Evolutionary conservation across 805 yeast genomes (phyloP).

Genomic region (Saccharomyces kudriavzevii): DNA sequence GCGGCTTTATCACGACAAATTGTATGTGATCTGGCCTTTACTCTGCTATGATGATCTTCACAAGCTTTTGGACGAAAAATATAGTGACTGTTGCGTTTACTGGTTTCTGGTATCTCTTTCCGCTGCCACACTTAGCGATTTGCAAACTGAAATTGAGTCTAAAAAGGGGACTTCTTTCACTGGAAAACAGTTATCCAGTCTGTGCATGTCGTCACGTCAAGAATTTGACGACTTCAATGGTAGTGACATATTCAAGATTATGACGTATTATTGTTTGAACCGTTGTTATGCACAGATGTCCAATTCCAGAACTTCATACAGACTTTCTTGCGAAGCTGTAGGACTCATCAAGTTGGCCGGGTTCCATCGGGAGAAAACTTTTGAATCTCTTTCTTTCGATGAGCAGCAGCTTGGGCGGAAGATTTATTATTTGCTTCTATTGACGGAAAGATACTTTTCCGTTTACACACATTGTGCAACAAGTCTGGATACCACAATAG

Average conservation of each 20-base stretch:
- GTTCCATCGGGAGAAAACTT: background rate
- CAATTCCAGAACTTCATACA: background rate
- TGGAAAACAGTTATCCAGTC: slow-evolving; percentile 26
- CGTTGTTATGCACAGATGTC: background rate
- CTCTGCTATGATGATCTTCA: background rate
- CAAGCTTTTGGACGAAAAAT: background rate
- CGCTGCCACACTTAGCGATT: slow-evolving; percentile 35
- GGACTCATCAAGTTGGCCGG: background rate
- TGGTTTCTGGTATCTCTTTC: background rate
- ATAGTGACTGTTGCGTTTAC: background rate
- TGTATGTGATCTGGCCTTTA: background rate
- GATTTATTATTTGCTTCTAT: background rate
- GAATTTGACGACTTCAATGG: slow-evolving; percentile 56
- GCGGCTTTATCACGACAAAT: background rate
- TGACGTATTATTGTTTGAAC: background rate
- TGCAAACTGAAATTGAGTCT: slow-evolving; percentile 62
- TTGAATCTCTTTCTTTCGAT: background rate
- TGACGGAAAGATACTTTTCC: background rate
- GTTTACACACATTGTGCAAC: background rate
- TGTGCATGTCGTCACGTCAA: slow-evolving; percentile 95
- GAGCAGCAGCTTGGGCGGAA: background rate
- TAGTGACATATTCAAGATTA: background rate
- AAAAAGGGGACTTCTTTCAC: slow-evolving; percentile 75
- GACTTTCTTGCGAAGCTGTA: background rate
- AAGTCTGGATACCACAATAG: background rate